Conservation (phyloP, 176 grass and related monocot species). For the Avena eriantha region DNA sequence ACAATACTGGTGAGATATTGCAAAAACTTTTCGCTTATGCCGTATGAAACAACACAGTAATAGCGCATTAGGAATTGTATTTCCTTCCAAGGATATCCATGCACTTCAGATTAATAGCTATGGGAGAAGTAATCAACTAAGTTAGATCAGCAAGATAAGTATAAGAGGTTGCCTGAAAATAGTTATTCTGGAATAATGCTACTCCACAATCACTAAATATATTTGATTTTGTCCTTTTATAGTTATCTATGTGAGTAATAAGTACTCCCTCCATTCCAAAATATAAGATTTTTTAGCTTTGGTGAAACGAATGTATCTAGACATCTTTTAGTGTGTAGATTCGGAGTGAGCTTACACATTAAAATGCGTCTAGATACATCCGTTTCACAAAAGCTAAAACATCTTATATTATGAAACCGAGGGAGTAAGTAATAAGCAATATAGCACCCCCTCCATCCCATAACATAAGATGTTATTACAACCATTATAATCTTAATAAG, state of each 20-base stretch:
- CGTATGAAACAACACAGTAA: neutral
- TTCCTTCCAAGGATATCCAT: constrained; percentile 5
- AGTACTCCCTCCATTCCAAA: too few species aligned
- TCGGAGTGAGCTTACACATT: too few species aligned
- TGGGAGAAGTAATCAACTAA: constrained; percentile 12
- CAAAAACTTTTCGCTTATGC: neutral
- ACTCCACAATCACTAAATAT: neutral
- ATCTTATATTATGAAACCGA: too few species aligned
- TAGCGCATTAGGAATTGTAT: neutral
- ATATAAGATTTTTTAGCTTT: too few species aligned
- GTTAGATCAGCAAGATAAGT: neutral
- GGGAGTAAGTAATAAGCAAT: too few species aligned
- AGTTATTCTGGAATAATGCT: neutral
- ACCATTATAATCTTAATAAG: too few species aligned
- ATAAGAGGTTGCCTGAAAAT: neutral
- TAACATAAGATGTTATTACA: too few species aligned
- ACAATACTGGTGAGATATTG: neutral
- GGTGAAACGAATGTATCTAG: too few species aligned
- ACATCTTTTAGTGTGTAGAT: too few species aligned
- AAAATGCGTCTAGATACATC: too few species aligned
- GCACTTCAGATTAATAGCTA: neutral
- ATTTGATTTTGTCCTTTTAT: neutral
- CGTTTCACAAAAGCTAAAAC: too few species aligned
- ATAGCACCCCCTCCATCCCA: too few species aligned
- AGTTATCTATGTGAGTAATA: neutral